phyloP scores from a whole-genome alignment of 148 eudicot species.

The Rhododendron williamsianum region DNA sequence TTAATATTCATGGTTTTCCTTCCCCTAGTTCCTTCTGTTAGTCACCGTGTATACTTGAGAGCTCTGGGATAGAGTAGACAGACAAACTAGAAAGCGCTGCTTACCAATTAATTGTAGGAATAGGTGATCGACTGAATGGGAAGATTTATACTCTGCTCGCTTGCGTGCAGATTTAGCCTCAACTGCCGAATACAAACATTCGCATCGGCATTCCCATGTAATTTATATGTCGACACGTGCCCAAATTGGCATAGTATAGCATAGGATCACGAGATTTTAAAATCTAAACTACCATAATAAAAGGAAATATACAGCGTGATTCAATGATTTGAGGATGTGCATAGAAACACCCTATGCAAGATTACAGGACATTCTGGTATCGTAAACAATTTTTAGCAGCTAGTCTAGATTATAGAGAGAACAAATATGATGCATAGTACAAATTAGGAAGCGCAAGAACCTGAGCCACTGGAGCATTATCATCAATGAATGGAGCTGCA shows the following conservation, averaged over 20 bases:
- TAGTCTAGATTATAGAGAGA: neutral
- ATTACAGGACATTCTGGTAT: neutral
- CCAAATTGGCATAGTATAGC: neutral
- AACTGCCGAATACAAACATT: neutral
- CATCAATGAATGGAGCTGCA: conserved; percentile 98
- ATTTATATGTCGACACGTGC: neutral
- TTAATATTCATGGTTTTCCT: neutral
- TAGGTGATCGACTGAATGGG: neutral
- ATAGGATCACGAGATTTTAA: neutral
- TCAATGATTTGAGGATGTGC: neutral
- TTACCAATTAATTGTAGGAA: neutral
- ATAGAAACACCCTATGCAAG: neutral
- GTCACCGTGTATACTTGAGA: neutral
- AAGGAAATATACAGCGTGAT: neutral
- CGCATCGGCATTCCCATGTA: neutral
- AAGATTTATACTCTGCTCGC: neutral
- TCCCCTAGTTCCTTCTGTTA: neutral
- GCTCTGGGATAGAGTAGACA: neutral
- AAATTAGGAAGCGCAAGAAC: conserved; percentile 28
- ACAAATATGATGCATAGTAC: neutral
- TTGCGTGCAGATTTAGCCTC: neutral
- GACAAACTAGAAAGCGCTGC: neutral
- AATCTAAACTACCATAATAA: neutral
- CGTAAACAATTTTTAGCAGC: neutral
- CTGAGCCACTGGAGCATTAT: conserved; percentile 85